Percentiles rank a stretch among this genome's conserved stretches.
These are phyloP conservation scores for Onygena corvina DNA, from an alignment of 2,329 filamentous ascomycete species.

Conservation along the genomic window DNA sequence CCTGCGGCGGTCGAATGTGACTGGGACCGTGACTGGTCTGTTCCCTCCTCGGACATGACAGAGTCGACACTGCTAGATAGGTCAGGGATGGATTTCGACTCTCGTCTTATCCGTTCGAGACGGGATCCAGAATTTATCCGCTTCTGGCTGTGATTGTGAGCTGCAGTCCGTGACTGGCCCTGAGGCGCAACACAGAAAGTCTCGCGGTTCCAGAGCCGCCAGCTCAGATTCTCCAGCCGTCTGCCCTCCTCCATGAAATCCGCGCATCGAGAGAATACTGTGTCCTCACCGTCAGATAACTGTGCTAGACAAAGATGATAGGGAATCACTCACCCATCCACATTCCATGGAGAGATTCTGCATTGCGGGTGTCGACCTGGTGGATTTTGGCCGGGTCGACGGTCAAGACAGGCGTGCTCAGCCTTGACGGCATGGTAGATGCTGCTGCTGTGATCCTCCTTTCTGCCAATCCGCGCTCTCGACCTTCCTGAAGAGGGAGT, in stretches of 20 bases:
- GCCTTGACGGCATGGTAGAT: constrained; percentile 63
- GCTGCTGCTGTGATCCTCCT: constrained; percentile 7
- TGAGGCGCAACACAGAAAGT: constrained; percentile 72
- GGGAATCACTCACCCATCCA: constrained; percentile 66
- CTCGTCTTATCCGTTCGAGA: constrained; percentile 19
- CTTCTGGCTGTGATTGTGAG: not conserved
- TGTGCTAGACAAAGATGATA: not conserved
- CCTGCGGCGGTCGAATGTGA: not conserved
- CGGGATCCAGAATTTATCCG: constrained; percentile 1
- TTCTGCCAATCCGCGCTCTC: not conserved
- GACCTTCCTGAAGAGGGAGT: no score
- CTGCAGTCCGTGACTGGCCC: constrained; percentile 22
- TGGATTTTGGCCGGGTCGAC: constrained; percentile 87
- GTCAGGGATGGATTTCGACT: constrained; percentile 52
- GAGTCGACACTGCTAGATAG: constrained; percentile 70
- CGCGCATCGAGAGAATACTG: constrained; percentile 89
- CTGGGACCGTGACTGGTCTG: constrained; percentile 20
- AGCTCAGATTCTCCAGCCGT: constrained; percentile 86
- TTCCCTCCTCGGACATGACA: constrained; percentile 44
- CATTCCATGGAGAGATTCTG: constrained; percentile 89
- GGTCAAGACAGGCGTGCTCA: constrained; percentile 76
- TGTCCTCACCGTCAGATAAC: constrained; percentile 10
- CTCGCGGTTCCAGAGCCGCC: constrained; percentile 89
- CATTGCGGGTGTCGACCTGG: constrained; percentile 85
- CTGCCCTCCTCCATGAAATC: constrained; percentile 88